These are phyloP conservation scores for Oldenlandia corymbosa DNA, from an alignment of 257 asterid species.

Conservation along the genomic window DNA sequence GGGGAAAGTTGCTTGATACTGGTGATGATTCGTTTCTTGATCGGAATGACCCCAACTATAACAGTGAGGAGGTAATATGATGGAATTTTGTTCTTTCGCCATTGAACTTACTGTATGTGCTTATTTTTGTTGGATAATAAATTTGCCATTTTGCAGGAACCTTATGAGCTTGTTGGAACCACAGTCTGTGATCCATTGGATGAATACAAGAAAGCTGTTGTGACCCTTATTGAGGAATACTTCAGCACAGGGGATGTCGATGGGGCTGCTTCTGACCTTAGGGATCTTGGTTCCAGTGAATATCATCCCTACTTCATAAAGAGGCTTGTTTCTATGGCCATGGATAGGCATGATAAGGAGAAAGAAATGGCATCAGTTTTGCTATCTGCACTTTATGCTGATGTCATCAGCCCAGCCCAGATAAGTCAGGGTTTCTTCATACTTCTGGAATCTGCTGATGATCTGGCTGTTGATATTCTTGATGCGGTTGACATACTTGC, in stretches of 20 bases:
- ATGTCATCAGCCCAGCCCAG: constrained; percentile 66
- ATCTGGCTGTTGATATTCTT: constrained; percentile 77
- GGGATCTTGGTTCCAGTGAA: constrained; percentile 72
- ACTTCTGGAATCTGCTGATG: constrained; percentile 95
- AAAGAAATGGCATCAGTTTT: constrained; percentile 98
- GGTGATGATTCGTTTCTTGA: constrained; percentile 61
- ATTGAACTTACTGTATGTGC: not conserved
- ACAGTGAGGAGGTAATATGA: constrained; percentile 77
- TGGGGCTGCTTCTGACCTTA: constrained; percentile 79
- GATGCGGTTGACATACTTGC: constrained; percentile 93
- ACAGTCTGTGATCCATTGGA: constrained; percentile 62
- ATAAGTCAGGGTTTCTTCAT: constrained; percentile 75
- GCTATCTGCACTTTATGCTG: constrained; percentile 85
- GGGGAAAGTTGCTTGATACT: constrained; percentile 94
- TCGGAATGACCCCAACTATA: constrained; percentile 89
- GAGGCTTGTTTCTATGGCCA: constrained; percentile 86
- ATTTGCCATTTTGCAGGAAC: constrained; percentile 54
- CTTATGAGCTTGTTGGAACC: constrained; percentile 82
- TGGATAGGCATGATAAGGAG: constrained; percentile 96
- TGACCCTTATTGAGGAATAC: constrained; percentile 76
- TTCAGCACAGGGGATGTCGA: constrained; percentile 87
- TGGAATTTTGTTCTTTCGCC: not conserved
- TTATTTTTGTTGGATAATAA: not conserved
- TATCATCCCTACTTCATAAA: constrained; percentile 90
- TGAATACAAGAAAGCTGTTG: constrained; percentile 80